These are phyloP conservation scores for Claviceps cyperi DNA, from an alignment of 2,329 filamentous ascomycete species.

Conservation along the genomic window DNA sequence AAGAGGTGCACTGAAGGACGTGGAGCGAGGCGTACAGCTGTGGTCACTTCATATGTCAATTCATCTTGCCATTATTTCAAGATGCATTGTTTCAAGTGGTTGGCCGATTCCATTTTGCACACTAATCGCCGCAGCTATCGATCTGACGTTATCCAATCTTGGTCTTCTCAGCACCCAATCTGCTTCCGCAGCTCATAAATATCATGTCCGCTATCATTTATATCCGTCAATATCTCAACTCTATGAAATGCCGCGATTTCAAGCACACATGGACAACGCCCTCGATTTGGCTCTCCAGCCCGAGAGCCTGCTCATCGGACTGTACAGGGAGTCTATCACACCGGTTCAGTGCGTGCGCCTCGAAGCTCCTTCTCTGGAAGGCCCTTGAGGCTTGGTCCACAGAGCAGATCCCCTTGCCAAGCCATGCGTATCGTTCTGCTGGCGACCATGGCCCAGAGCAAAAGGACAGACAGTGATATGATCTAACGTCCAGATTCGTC, in stretches of 20 bases:
- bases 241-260: neutral
- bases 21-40: neutral
- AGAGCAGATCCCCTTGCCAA: conserved; percentile 27
- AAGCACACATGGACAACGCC: neutral
- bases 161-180: neutral
- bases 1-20: neutral
- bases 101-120: too few species aligned
- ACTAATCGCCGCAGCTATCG: neutral
- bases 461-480: conserved; percentile 24
- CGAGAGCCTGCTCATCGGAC: neutral
- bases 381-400: conserved; percentile 28
- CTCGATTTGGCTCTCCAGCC: neutral
- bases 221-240: neutral
- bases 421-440: conserved; percentile 23
- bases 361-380: conserved; percentile 19
- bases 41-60: neutral
- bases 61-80: neutral
- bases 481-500: conserved; percentile 15
- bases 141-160: neutral
- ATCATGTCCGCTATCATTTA: neutral
- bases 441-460: conserved; percentile 29
- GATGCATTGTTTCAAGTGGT: neutral
- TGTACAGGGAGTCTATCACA: conserved; percentile 7
- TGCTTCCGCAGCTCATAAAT: neutral
- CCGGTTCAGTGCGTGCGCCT: conserved; percentile 13